Evolutionary conservation across 768 basidiomycete genomes (phyloP).

Genomic region (Bullera alba): DNA sequence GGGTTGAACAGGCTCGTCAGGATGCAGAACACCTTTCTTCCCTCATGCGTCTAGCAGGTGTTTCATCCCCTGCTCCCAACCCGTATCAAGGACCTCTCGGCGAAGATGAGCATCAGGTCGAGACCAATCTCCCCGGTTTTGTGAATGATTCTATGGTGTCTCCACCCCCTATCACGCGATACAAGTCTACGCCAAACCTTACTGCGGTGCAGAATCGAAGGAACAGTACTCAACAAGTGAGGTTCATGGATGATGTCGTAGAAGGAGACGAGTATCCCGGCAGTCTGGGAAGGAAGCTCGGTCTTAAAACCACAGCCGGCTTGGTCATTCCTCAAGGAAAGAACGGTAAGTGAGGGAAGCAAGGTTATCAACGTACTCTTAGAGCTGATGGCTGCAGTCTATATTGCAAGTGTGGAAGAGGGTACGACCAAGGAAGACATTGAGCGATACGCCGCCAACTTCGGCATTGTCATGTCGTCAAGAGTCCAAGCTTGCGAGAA

Average conservation of each 20-base stretch:
- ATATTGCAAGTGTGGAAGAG: conserved; percentile 15
- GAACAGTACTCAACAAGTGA: too few relatives aligned
- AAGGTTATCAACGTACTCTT: not conserved
- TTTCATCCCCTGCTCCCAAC: not conserved
- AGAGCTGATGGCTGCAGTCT: conserved; percentile 13
- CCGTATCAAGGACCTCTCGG: not conserved
- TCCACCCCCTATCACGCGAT: not conserved
- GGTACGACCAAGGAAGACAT: conserved; percentile 9
- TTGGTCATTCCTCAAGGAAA: conserved; percentile 13
- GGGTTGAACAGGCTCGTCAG: not conserved
- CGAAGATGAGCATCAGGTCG: not conserved
- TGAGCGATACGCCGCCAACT: conserved; percentile 10
- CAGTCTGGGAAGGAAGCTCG: not conserved
- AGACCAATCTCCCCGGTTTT: not conserved
- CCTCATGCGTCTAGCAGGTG: not conserved
- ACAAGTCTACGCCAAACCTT: not conserved
- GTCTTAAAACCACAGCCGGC: conserved; percentile 5
- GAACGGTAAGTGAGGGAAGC: conserved; percentile 17
- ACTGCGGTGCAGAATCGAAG: too few relatives aligned
- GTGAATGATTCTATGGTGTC: not conserved
- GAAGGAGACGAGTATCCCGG: not conserved
- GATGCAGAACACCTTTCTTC: not conserved
- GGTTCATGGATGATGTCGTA: not conserved
- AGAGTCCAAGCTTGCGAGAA: too few relatives aligned
- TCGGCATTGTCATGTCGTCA: conserved; percentile 20